A percentile compares a stretch with the other conserved stretches of the same genome.
phyloP scores from a whole-genome alignment of 305 asterid species.

The Solanum aculeatissimum region DNA sequence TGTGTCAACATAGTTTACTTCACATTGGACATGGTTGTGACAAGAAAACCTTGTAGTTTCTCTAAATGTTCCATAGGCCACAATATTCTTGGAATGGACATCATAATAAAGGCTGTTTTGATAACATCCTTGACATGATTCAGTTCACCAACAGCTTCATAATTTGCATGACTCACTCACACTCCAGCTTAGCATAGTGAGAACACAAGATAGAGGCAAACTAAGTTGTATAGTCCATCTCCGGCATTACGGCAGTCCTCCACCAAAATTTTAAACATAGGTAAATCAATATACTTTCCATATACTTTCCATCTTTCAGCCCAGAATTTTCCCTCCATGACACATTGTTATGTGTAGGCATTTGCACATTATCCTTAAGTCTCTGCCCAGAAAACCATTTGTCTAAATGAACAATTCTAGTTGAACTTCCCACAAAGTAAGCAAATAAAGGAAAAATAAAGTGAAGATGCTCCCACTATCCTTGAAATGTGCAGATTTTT shows the following conservation, averaged over 20 bases:
- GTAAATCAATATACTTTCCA: neutral
- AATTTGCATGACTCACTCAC: conserved; percentile 66
- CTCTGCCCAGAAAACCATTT: neutral
- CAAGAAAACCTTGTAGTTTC: neutral
- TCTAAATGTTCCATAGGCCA: neutral
- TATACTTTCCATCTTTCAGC: neutral
- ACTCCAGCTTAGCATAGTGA: conserved; percentile 93
- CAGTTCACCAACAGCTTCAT: conserved; percentile 63
- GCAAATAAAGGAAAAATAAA: neutral
- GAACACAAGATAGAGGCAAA: conserved; percentile 63
- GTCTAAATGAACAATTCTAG: neutral
- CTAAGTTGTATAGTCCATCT: conserved; percentile 10
- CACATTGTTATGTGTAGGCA: neutral
- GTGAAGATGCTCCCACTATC: neutral
- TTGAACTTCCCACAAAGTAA: neutral
- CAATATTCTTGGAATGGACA: neutral
- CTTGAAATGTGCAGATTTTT: neutral
- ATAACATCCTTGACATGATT: conserved; percentile 55
- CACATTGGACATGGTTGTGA: neutral
- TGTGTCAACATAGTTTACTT: neutral
- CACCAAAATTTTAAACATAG: neutral
- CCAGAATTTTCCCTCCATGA: neutral
- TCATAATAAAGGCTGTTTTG: conserved; percentile 1
- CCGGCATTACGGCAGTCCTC: neutral
- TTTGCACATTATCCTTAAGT: neutral